Evolutionary conservation across 2,329 filamentous ascomycete species (phyloP).

Genomic region (Trichoderma koningiopsis): DNA sequence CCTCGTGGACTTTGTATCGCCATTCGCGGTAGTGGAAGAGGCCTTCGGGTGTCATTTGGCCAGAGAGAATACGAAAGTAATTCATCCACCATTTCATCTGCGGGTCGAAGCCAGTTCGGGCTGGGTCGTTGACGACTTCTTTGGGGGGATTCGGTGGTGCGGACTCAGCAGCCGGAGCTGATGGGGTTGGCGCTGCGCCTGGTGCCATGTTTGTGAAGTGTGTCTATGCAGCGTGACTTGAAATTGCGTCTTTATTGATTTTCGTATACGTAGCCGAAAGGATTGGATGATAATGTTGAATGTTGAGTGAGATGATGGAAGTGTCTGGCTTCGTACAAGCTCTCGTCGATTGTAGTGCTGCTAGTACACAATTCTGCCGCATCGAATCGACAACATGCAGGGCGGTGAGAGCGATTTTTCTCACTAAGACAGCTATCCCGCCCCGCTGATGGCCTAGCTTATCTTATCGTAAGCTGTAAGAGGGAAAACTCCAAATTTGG

Average conservation of each 20-base stretch:
- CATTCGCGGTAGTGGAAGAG: slow-evolving; percentile 75
- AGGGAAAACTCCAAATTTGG: slow-evolving; percentile 14
- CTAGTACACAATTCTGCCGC: slow-evolving; percentile 27
- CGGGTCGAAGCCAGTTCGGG: slow-evolving; percentile 65
- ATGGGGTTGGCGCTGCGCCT: slow-evolving; percentile 25
- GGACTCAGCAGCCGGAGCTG: slow-evolving; percentile 27
- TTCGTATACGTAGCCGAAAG: neutral
- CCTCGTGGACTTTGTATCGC: slow-evolving; percentile 74
- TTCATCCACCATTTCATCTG: slow-evolving; percentile 71
- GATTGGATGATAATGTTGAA: neutral
- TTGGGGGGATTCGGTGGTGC: slow-evolving; percentile 28
- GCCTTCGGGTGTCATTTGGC: slow-evolving; percentile 69
- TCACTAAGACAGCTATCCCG: neutral
- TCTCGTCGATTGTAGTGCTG: neutral
- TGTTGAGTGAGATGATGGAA: neutral
- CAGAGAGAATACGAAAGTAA: slow-evolving; percentile 80
- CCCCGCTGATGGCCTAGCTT: neutral
- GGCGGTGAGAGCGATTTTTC: slow-evolving; percentile 23
- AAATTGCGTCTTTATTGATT: neutral
- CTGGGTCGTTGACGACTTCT: slow-evolving; percentile 59
- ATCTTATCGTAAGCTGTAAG: slow-evolving; percentile 18
- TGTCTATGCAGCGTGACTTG: neutral
- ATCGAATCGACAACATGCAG: neutral
- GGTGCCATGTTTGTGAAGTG: slow-evolving; percentile 21
- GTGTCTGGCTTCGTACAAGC: slow-evolving; percentile 6